Evolutionary conservation across 2,329 filamentous ascomycete genomes (phyloP), one percentile per base, ranked within the genome.

Genomic region (Pseudohalonectria lignicola): DNA sequence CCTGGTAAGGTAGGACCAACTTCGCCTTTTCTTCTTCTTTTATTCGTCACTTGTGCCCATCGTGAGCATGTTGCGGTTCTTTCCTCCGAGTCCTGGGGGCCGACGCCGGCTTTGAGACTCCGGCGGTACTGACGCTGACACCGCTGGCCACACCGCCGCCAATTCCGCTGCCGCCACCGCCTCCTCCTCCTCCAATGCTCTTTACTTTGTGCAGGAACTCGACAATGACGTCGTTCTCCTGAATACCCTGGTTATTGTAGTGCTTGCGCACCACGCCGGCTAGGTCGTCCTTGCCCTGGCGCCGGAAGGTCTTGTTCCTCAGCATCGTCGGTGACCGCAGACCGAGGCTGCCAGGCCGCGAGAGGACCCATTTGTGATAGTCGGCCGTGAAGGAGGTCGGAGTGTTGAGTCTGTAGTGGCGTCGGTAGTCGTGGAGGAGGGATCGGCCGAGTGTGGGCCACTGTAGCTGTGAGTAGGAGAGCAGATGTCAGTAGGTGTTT

Each of bases 211-310:
- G 84, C 43, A 87, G 66, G 53, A 86, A 76, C 46, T 84, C 82
- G 40, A 88, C 82, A 41, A 92, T 82, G 46, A 87, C 79, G 49
- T 92, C 85, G 53, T 80, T 86, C 63, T 93, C 86, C 46, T 79
- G 80, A 30, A 90, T 75, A 13, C 81, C 82, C 46, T 84, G 69
- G 25, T 76, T 77, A 53, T 92, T 92, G 63, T 92, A 92, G 59
- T 92, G 83, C 56, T 86, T 88, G 46, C 84, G 71, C 35, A 88
- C 81, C 2, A 75, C 70, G 46, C 77, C 69, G 8, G 82, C 81
- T 39, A 93, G 65, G 46, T 83, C 73, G 28, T 86, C 79, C 53
- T 83, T 83, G 50, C 72, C 74, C 53, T 87, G 78, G 39, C 81
- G 69, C 37, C 79, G 65, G 50, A 77, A 69, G 34, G 76, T 66